Base-by-base conservation (phyloP, 176 grass and related monocot species). In the Aegilops sharonensis region DNA sequence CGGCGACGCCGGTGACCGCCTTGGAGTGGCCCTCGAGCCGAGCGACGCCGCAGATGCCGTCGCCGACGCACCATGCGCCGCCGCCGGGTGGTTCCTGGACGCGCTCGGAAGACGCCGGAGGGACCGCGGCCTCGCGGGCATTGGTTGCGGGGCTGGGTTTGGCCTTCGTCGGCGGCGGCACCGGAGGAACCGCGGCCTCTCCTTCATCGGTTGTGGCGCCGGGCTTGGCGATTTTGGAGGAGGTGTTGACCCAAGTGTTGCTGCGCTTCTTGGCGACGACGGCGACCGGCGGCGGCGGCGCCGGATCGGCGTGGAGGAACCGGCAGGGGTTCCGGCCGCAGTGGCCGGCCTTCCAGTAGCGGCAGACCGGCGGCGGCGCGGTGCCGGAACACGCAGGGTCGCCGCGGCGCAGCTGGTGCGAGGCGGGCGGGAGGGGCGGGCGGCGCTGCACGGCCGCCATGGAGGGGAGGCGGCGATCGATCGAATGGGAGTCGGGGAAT, bases 261-360 rank as follows among this genome's bases (percentile, higher is more conserved):
- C 20, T 43, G 81, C 25, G 50, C 34, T 62, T 42, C 52, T 83
- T 73, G 81, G 10, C 5, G 34, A 5, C 27, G 30, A 7, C 72
- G 42, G 9, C 25, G 25, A 25, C 5, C 64, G 65, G 43, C 40
- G n/a, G n/a, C 40, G 71, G 5, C 34, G 20, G 2, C 30, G 48
- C 4, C 54, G 68, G 68, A 23, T 31, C 35, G 68, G 32, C 30
- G 35, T 83, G 81, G 52, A 74, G 52, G 81, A 83, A 83, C 3
- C 20, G 48, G 81, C 81, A 83, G 81, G 68, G 68, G 4, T 73
- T 29, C 14, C 81, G 32, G 15, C 5, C 42, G 81, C 81, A 83
- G 52, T 37, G 13, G 52, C 68, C 68, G 5, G 68, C 43, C 52
- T 21, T 83, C 68, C 81, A 83, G 68, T 72, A 83, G 23, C 35